Percentiles rank a stretch among this genome's conserved stretches.
These are phyloP conservation scores for Oryza nivara DNA, from an alignment of 176 grass and related monocot species.

Conservation along the genomic window DNA sequence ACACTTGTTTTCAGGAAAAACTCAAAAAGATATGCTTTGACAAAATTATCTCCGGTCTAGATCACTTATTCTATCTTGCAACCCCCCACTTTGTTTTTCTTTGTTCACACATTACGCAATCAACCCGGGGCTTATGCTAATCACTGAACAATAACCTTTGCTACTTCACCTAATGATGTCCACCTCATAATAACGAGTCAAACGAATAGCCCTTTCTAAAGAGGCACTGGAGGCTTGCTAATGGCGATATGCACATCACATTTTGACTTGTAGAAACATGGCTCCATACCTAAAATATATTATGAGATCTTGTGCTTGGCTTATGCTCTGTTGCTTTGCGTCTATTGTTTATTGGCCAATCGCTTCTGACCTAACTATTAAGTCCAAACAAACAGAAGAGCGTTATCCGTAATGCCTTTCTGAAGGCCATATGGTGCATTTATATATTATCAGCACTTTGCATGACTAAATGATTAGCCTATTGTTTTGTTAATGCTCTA, in stretches of 20 bases:
- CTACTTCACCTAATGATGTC: constrained; percentile 43
- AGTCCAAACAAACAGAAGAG: constrained; percentile 49
- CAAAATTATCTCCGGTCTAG: constrained; percentile 37
- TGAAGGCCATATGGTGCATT: constrained; percentile 37
- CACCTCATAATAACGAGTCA: constrained; percentile 44
- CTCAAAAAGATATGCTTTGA: constrained; percentile 11
- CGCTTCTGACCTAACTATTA: constrained; percentile 55
- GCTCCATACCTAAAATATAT: constrained; percentile 42
- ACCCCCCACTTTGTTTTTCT: background rate
- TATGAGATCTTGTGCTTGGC: constrained; percentile 39
- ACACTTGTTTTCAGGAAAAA: constrained; percentile 8
- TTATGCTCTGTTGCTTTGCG: constrained; percentile 35
- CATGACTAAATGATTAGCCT: constrained; percentile 62
- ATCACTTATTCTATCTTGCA: constrained; percentile 38
- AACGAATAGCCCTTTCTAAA: constrained; percentile 50
- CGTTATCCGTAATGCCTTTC: constrained; percentile 48
- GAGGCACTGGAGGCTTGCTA: constrained; percentile 31
- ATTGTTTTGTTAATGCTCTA: constrained; percentile 32
- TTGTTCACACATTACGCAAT: constrained; percentile 45
- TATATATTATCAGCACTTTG: constrained; percentile 46
- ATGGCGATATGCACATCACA: constrained; percentile 38
- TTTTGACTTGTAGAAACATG: constrained; percentile 51
- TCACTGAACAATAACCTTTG: constrained; percentile 26
- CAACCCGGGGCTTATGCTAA: constrained; percentile 16
- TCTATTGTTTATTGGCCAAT: constrained; percentile 40